phyloP scores from a whole-genome alignment of 306 rosid genomes.

The Acacia melanoxylon region DNA sequence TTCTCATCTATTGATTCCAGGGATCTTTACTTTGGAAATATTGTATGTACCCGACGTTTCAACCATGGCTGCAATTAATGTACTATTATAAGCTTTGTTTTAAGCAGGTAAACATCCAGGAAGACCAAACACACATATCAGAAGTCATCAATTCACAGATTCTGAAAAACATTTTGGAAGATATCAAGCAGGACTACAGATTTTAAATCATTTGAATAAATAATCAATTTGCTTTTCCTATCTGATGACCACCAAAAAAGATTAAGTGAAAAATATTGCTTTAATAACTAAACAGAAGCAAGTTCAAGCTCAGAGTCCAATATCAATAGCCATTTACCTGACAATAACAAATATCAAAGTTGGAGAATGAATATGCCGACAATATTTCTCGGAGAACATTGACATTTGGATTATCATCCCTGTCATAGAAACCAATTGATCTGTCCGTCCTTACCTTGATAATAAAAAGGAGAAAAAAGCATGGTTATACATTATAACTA shows the following conservation, averaged over 20 bases:
- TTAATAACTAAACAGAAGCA: background rate
- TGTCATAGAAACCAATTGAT: slow-evolving; percentile 73
- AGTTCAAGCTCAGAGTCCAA: background rate
- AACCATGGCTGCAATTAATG: background rate
- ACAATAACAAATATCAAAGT: slow-evolving; percentile 97
- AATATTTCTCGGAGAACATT: slow-evolving; percentile 74
- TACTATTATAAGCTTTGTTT: background rate
- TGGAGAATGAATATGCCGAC: slow-evolving; percentile 93
- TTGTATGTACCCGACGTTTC: background rate
- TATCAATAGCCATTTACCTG: slow-evolving; percentile 57
- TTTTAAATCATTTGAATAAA: background rate
- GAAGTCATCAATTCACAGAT: slow-evolving; percentile 5
- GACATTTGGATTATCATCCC: slow-evolving; percentile 88
- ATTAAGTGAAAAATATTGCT: background rate
- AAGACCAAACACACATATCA: background rate
- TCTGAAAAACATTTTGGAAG: background rate
- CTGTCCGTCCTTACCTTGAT: slow-evolving; percentile 92
- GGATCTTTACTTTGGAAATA: slow-evolving; percentile 21
- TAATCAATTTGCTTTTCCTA: no score
- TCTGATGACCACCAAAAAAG: slow-evolving; percentile 1
- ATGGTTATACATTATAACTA: slow-evolving; percentile 28
- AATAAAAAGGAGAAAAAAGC: background rate
- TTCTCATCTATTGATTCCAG: background rate
- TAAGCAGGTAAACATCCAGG: background rate
- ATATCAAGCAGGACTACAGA: background rate